A percentile compares a stretch with the other conserved stretches of the same genome.
Evolutionary conservation across 1,139 yeast species (phyloP).

Genomic region (Saccharomycopsis crataegensis): DNA sequence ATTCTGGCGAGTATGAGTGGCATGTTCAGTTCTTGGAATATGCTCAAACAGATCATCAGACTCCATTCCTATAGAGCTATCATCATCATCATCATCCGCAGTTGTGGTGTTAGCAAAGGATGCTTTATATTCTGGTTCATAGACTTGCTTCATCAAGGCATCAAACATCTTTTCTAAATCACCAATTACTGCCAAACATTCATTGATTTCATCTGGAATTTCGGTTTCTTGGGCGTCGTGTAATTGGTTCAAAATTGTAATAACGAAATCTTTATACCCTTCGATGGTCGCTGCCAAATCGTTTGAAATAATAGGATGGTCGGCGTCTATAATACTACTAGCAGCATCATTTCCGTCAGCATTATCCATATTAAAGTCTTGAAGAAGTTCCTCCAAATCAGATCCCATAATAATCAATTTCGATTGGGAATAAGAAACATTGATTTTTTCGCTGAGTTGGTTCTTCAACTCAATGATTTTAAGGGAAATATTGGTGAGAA

Average conservation of each 20-base stretch:
- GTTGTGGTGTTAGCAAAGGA: neutral
- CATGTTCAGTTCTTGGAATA: neutral
- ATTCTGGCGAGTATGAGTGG: neutral
- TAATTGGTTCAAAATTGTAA: constrained; percentile 43
- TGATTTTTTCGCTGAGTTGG: constrained; percentile 40
- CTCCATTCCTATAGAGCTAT: too few species aligned
- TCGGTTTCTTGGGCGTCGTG: constrained; percentile 42
- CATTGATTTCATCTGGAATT: constrained; percentile 45
- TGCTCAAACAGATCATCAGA: neutral
- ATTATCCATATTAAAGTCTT: constrained; percentile 20
- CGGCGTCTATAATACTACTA: constrained; percentile 13
- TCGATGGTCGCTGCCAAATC: constrained; percentile 30
- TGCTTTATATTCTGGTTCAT: constrained; percentile 12
- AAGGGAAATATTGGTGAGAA: constrained; percentile 43
- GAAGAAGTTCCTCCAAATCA: constrained; percentile 41
- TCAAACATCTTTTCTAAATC: constrained; percentile 62
- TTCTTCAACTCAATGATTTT: constrained; percentile 44
- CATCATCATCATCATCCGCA: neutral
- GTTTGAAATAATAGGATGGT: constrained; percentile 20
- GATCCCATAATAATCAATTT: constrained; percentile 48
- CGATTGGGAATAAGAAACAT: constrained; percentile 50
- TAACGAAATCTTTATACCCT: constrained; percentile 47
- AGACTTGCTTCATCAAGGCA: constrained; percentile 25
- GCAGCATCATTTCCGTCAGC: constrained; percentile 8
- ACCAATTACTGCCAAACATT: constrained; percentile 51